Evolutionary conservation across 352 stramenopile genomes (phyloP), one percentile per base, ranked within the genome.

Genomic region (Hyaloperonospora arabidopsidis): DNA sequence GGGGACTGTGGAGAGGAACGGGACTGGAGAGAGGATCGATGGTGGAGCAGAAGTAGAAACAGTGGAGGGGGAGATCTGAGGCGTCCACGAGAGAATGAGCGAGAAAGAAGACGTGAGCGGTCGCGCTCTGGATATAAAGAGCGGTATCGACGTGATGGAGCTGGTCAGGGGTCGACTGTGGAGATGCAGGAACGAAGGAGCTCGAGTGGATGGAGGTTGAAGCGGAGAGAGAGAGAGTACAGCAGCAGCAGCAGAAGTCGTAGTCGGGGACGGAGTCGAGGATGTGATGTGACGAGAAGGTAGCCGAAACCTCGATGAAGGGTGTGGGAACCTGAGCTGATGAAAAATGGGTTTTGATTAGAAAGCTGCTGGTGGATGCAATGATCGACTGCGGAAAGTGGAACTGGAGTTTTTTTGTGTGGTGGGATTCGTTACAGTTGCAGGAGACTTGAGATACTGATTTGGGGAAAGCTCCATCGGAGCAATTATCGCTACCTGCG

Each of bases 1-100:
- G 25, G 36, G 7, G 28, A 28, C 32, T 46, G 17, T 14, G 47
- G 23, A 11, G 46, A 61, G 10, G n/a, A 19, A 25, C 22, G 36
- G 5, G 14, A 23, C 12, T 2, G 13, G 4, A n/a, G 21, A 36
- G 38, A 6, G 10, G 4, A 5, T 34, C 23, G 45, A 25, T 7
- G 45, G 34, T 44, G 47, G 45, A 56, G 38, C 45, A 65, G 38
- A 13, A 63, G 59, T 25, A 62, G 51, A 12, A 44, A 23, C 13
- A 44, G 38, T 0, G 11, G 38, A 23, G 38, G 11, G 19, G 5
- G 38, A 44, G 15, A 44, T 32, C 25, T 4, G 38, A 44, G 15
- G 19, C 12, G 15, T 44, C 15, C 5, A 5, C 38, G 38, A 44
- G 5, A 18, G 15, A 8, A 14, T 21, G 15, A 44, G 10, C 10